Conservation (phyloP, 2,329 filamentous ascomycete genomes). For the Dactylellina parvicollis region DNA sequence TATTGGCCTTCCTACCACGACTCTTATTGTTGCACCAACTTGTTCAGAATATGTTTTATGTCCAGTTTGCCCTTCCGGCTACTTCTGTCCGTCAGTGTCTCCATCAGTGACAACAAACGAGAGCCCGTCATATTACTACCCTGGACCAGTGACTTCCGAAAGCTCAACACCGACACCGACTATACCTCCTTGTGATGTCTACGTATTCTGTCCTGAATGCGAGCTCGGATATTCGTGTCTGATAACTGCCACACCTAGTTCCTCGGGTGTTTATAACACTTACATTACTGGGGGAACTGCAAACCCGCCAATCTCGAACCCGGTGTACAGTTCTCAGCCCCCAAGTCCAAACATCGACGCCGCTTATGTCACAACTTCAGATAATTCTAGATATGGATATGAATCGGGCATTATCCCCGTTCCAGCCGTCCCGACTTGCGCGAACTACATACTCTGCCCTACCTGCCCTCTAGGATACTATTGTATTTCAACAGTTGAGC, state of each 20-base stretch:
- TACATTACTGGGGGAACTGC: slow-evolving; percentile 23
- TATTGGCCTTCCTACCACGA: slow-evolving; percentile 36
- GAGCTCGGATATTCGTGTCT: slow-evolving; percentile 44
- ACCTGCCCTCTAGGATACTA: slow-evolving; percentile 42
- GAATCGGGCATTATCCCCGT: slow-evolving; percentile 13
- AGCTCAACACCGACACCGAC: slow-evolving; percentile 9
- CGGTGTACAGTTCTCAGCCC: neutral
- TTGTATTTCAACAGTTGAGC: slow-evolving; percentile 23
- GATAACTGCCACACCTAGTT: neutral
- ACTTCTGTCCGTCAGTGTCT: slow-evolving; percentile 28
- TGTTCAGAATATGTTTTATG: slow-evolving; percentile 50
- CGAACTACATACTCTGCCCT: slow-evolving; percentile 37
- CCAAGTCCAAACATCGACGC: slow-evolving; percentile 17
- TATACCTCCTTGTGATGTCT: slow-evolving; percentile 32
- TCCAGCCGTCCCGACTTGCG: slow-evolving; percentile 40
- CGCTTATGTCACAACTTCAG: slow-evolving; percentile 14
- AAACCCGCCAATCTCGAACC: slow-evolving; percentile 37
- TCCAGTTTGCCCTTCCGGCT: slow-evolving; percentile 32
- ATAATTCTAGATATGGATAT: slow-evolving; percentile 7
- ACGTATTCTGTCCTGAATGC: slow-evolving; percentile 47
- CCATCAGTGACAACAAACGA: slow-evolving; percentile 1
- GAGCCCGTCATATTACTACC: slow-evolving; percentile 15
- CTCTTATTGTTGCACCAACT: slow-evolving; percentile 34
- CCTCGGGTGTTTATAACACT: neutral
- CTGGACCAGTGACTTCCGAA: neutral